Conservation (phyloP, 768 basidiomycete genomes). For the Phallus indusiatus region DNA sequence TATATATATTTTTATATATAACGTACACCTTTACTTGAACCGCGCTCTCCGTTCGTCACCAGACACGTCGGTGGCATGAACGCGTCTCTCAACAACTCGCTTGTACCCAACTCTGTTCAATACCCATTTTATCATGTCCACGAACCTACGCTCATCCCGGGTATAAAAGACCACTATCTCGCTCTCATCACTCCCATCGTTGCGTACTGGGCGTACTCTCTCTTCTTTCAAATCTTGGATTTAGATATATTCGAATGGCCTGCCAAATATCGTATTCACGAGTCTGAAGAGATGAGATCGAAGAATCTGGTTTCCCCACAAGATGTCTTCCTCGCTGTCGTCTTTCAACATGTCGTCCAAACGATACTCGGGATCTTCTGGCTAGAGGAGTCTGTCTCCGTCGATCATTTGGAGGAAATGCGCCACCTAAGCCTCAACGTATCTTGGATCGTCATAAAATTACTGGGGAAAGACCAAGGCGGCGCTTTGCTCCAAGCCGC, state of each 20-base stretch:
- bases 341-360: slow-evolving; percentile 82
- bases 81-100: background rate
- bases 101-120: slow-evolving; percentile 11
- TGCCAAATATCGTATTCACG: slow-evolving; percentile 81
- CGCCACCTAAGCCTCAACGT: slow-evolving; percentile 23
- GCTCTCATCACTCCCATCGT: slow-evolving; percentile 67
- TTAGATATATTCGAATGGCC: slow-evolving; percentile 66
- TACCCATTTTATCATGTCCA: slow-evolving; percentile 30
- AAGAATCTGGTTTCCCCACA: slow-evolving; percentile 64
- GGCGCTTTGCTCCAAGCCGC: slow-evolving; percentile 25
- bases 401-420: slow-evolving; percentile 35
- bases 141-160: slow-evolving; percentile 30
- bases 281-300: slow-evolving; percentile 64
- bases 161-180: slow-evolving; percentile 60
- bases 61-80: background rate
- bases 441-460: slow-evolving; percentile 27
- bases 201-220: slow-evolving; percentile 76
- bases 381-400: slow-evolving; percentile 28
- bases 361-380: slow-evolving; percentile 63
- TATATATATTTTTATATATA: background rate
- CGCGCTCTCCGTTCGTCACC: no score
- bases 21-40: no score
- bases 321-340: slow-evolving; percentile 70
- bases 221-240: slow-evolving; percentile 79
- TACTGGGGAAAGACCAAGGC: slow-evolving; percentile 34